These are phyloP conservation scores for Tripterygium wilfordii DNA, from an alignment of 177 flowering plant genomes.

Conservation along the genomic window DNA sequence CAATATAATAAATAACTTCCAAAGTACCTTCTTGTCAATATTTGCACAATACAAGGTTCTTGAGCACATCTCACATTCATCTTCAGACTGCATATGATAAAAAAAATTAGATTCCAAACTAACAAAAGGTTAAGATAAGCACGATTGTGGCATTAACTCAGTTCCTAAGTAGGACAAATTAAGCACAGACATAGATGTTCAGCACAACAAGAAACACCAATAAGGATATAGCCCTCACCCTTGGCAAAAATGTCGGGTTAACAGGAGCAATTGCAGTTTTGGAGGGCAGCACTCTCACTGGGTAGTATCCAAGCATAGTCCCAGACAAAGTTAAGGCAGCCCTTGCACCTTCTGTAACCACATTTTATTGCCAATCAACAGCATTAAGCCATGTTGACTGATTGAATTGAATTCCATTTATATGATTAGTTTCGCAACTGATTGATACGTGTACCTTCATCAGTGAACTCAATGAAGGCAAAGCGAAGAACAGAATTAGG, in stretches of 20 bases:
- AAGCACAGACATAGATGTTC: no score
- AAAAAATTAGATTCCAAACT: background rate
- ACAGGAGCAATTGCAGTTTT: constrained; percentile 99
- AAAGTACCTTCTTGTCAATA: constrained; percentile 87
- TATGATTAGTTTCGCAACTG: no score
- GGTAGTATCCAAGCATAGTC: constrained; percentile 90
- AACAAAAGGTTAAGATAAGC: background rate
- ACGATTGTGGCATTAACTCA: background rate
- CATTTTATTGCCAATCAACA: constrained; percentile 3
- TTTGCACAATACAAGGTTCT: constrained; percentile 94
- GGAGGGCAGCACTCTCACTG: constrained; percentile 90
- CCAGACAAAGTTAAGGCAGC: constrained; percentile 80
- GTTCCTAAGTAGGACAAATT: no score
- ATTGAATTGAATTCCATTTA: no score
- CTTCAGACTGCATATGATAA: constrained; percentile 66
- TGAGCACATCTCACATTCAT: constrained; percentile 98
- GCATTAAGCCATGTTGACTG: no score
- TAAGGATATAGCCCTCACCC: no score
- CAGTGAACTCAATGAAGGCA: constrained; percentile 91
- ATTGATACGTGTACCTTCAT: constrained; percentile 85
- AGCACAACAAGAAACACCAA: no score
- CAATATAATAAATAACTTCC: background rate
- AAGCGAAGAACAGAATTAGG: constrained; percentile 92
- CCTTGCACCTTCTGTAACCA: constrained; percentile 73
- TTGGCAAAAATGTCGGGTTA: constrained; percentile 88